Evolutionary conservation across 177 flowering plant species (phyloP).

Genomic region (Vitis hybrid): DNA sequence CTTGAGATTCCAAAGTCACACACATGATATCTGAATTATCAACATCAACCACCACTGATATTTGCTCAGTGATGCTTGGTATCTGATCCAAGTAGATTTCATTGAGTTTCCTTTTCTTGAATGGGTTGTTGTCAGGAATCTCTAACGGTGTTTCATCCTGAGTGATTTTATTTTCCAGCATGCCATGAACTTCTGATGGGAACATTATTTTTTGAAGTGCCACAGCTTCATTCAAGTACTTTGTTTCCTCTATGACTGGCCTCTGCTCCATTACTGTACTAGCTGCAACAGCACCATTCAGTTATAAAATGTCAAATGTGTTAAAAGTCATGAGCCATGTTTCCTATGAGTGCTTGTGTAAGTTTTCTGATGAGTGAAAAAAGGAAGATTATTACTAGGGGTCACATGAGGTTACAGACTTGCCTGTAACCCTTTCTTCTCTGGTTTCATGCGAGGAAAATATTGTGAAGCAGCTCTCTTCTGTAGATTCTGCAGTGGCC

Average conservation of each 20-base stretch:
- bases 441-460: constrained; percentile 27
- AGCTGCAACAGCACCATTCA: constrained; percentile 1
- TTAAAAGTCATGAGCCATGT: neutral
- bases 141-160: constrained; percentile 10
- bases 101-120: constrained; percentile 46
- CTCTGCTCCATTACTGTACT: constrained; percentile 24
- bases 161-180: constrained; percentile 16
- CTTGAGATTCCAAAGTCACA: constrained; percentile 38
- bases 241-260: constrained; percentile 16
- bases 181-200: constrained; percentile 5
- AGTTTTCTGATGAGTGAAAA: neutral
- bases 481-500: constrained; percentile 12
- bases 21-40: constrained; percentile 12
- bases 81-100: constrained; percentile 10
- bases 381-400: neutral
- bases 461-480: constrained; percentile 38
- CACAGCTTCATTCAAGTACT: constrained; percentile 34
- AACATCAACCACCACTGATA: constrained; percentile 24
- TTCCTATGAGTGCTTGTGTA: neutral
- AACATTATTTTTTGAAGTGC: constrained; percentile 38
- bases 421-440: constrained; percentile 30
- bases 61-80: constrained; percentile 16
- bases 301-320: neutral
- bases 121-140: constrained; percentile 65
- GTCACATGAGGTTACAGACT: constrained; percentile 3